Base-by-base conservation (phyloP, 2,329 filamentous ascomycete species). In the Aureobasidium subglaciale region DNA sequence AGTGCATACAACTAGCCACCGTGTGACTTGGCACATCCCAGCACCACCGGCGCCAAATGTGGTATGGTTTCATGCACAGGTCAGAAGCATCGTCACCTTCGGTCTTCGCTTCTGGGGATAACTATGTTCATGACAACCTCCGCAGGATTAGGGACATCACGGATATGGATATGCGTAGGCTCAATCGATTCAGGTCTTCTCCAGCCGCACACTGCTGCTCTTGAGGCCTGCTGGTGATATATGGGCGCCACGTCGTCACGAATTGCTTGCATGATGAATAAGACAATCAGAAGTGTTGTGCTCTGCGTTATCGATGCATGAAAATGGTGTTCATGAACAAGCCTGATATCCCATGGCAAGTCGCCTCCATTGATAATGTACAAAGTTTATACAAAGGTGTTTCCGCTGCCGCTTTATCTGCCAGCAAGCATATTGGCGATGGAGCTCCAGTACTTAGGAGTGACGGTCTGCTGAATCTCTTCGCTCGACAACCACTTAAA, bases 401-500 rank as follows among this genome's bases (percentile, higher is more conserved):
- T 24, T 22, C 18, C 32, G 27, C 37, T n/a, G 20, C 42, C 34
- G 27, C 8, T 42, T 9, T 65, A 96, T 75, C 88, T 80, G 64
- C 89, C 84, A 20, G 84, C 81, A 73, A 97, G 79, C 86, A 96
- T 93, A 69, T 92, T 88, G 73, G 81, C 83, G 60, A 96, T 81
- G 56, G 80, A 79, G 59, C 75, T 79, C 77, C 83, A 96, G 74
- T 96, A 96, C 56, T 81, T 76, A 4, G 73, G 70, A 25, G 79
- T 73, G 41, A 96, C 79, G 60, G 78, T 76, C 63, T 83, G 75
- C 70, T 85, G 70, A 56, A 97, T 79, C 79, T 99, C 93, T 59
- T 96, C 89, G 71, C 87, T 91, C 22, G 88, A 86, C 65, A 97
- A 73, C 93, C 93, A 99, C 74, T 88, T 84, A 75, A 93, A 99